These are phyloP conservation scores for Hyphopichia fennica DNA, from an alignment of 1,139 yeast genomes.

Conservation along the genomic window DNA sequence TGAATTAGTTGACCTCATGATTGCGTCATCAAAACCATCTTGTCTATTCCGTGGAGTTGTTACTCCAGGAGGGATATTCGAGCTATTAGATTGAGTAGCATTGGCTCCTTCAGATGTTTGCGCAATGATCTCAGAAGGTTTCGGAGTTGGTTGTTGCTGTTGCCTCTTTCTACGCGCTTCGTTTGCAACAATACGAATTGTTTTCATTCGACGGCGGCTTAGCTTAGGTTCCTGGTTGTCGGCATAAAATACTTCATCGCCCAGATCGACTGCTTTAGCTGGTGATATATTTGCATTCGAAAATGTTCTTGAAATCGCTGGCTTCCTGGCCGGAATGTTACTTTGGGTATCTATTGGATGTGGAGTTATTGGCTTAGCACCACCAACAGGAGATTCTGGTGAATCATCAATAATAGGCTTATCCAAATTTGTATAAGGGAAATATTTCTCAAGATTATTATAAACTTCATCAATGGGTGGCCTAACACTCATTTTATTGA, in stretches of 20 bases:
- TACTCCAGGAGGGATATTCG: neutral
- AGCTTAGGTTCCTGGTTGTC: slow-evolving; percentile 29
- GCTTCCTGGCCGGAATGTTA: slow-evolving; percentile 20
- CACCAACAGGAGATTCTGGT: slow-evolving; percentile 51
- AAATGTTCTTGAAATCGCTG: slow-evolving; percentile 47
- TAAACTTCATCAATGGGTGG: slow-evolving; percentile 95
- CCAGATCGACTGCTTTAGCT: slow-evolving; percentile 25
- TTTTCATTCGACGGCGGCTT: slow-evolving; percentile 58
- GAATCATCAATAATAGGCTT: slow-evolving; percentile 87
- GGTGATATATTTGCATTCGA: slow-evolving; percentile 51
- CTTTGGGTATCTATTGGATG: slow-evolving; percentile 4
- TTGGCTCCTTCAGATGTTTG: neutral
- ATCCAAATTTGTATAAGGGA: slow-evolving; percentile 91
- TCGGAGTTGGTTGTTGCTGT: slow-evolving; percentile 13
- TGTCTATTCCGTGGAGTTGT: neutral
- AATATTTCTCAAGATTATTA: slow-evolving; percentile 85
- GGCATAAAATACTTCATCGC: slow-evolving; percentile 37
- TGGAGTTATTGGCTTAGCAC: slow-evolving; percentile 1
- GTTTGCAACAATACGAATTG: slow-evolving; percentile 87
- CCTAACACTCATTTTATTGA: slow-evolving; percentile 55
- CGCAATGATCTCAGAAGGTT: neutral
- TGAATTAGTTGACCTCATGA: neutral
- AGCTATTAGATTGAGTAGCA: neutral
- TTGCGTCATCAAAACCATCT: neutral
- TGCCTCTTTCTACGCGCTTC: slow-evolving; percentile 73